These are phyloP conservation scores for sweet orange (Citrus sinensis) DNA, from an alignment of 345 rosid species.

Conservation along the genomic window DNA sequence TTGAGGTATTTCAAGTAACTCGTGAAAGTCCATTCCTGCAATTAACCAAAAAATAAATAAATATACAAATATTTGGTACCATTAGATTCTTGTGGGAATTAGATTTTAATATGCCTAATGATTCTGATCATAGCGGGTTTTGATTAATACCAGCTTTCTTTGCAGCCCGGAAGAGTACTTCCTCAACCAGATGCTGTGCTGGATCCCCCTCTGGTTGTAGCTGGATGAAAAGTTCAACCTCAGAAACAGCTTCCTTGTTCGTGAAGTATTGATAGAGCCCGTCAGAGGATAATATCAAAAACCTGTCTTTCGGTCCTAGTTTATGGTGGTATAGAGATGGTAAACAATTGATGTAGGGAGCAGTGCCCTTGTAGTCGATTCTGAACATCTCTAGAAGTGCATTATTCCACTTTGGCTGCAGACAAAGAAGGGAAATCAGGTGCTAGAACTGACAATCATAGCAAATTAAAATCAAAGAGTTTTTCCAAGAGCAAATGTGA, in stretches of 20 bases:
- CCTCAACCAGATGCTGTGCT: slow-evolving; percentile 91
- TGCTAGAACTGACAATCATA: slow-evolving; percentile 1
- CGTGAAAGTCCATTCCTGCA: slow-evolving; percentile 90
- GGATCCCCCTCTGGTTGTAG: slow-evolving; percentile 99
- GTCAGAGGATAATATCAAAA: slow-evolving; percentile 81
- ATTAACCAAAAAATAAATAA: slow-evolving; percentile 9
- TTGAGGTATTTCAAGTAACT: slow-evolving; percentile 83
- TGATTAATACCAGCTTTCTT: slow-evolving; percentile 79
- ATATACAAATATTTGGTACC: background rate
- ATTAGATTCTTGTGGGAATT: background rate
- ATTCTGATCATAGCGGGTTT: background rate
- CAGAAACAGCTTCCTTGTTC: slow-evolving; percentile 87
- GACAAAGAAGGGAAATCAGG: background rate
- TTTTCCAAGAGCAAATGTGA: background rate
- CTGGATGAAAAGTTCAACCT: slow-evolving; percentile 78
- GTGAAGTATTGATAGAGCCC: slow-evolving; percentile 95
- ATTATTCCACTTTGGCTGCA: slow-evolving; percentile 92
- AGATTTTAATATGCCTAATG: background rate
- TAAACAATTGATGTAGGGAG: slow-evolving; percentile 72
- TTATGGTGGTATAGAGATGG: slow-evolving; percentile 92
- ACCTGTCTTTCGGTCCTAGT: slow-evolving; percentile 75
- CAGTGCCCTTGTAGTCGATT: slow-evolving; percentile 77
- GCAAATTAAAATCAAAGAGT: background rate
- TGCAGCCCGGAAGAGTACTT: slow-evolving; percentile 88
- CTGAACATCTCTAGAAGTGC: slow-evolving; percentile 93